A percentile compares a stretch with the other conserved stretches of the same genome.
Conservation (phyloP, 1,284 basidiomycete species). For the Hemileia vastatrix region DNA sequence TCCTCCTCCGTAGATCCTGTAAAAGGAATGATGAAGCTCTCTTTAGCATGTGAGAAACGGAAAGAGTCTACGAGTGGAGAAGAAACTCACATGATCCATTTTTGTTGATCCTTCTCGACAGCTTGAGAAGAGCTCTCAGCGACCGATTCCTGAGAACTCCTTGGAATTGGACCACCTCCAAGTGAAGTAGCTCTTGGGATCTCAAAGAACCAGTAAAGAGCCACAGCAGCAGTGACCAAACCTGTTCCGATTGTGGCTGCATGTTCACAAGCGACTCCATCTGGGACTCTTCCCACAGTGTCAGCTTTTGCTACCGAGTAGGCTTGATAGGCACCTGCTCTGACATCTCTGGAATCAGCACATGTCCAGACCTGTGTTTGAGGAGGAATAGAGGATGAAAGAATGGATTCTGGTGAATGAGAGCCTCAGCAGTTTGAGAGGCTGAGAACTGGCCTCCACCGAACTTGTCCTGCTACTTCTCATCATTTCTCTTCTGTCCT, state of each 20-base stretch:
- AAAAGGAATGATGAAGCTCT: no score
- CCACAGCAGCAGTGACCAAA: slow-evolving; percentile 34
- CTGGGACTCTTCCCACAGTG: slow-evolving; percentile 28
- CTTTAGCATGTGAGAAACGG: no score
- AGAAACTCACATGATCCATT: slow-evolving; percentile 30
- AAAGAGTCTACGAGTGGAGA: background rate
- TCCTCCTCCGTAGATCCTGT: no score
- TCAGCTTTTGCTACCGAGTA: slow-evolving; percentile 27
- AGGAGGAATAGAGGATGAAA: background rate
- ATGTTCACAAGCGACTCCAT: slow-evolving; percentile 25
- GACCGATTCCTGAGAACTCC: background rate
- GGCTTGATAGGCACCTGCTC: slow-evolving; percentile 34
- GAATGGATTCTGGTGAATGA: background rate
- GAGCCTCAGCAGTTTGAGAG: background rate
- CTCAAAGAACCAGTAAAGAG: slow-evolving; percentile 33
- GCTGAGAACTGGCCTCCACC: slow-evolving; percentile 5
- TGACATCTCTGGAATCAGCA: slow-evolving; percentile 31
- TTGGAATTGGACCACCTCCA: slow-evolving; percentile 6
- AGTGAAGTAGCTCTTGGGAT: slow-evolving; percentile 17
- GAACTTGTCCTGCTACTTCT: no score
- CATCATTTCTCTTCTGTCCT: no score
- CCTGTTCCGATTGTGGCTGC: slow-evolving; percentile 37
- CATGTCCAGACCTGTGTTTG: slow-evolving; percentile 32
- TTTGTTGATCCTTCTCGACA: background rate
- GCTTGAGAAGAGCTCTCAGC: background rate